phyloP scores from a whole-genome alignment of 768 basidiomycete genomes.

The Russula sp. region DNA sequence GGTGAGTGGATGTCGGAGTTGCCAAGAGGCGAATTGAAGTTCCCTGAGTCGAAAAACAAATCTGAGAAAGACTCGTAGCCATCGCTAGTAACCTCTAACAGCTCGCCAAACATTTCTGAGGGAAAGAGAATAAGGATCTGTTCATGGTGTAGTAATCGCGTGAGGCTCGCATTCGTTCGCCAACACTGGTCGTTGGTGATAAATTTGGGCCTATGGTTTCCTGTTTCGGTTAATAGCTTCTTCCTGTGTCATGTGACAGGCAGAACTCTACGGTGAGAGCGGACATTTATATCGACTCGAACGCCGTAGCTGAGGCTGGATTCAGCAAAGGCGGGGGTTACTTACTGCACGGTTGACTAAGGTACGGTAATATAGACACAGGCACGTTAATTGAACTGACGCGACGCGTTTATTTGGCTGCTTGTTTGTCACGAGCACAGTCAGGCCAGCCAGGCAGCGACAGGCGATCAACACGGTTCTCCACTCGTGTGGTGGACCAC shows the following conservation, averaged over 20 bases:
- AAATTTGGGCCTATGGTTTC: background rate
- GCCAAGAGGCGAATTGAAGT: background rate
- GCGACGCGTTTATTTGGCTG: conserved; percentile 23
- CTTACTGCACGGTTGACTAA: background rate
- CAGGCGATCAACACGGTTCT: background rate
- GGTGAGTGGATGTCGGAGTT: background rate
- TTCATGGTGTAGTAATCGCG: background rate
- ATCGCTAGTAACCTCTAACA: background rate
- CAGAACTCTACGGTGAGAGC: background rate
- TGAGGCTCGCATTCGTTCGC: background rate
- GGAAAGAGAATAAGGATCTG: background rate
- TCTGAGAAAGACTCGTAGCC: background rate
- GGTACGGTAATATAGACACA: background rate
- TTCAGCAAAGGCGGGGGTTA: background rate
- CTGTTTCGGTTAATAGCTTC: background rate
- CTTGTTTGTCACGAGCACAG: conserved; percentile 3
- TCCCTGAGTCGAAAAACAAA: background rate
- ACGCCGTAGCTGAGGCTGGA: background rate
- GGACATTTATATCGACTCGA: background rate
- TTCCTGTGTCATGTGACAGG: background rate
- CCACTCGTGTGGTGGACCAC: background rate
- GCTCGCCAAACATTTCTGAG: background rate
- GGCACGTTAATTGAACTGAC: conserved; percentile 1
- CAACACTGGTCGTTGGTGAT: background rate
- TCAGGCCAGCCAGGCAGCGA: background rate